A percentile compares a stretch with the other conserved stretches of the same genome.
Evolutionary conservation across 139 green algal genomes (phyloP).

Genomic region (Chlorella vulgaris): DNA sequence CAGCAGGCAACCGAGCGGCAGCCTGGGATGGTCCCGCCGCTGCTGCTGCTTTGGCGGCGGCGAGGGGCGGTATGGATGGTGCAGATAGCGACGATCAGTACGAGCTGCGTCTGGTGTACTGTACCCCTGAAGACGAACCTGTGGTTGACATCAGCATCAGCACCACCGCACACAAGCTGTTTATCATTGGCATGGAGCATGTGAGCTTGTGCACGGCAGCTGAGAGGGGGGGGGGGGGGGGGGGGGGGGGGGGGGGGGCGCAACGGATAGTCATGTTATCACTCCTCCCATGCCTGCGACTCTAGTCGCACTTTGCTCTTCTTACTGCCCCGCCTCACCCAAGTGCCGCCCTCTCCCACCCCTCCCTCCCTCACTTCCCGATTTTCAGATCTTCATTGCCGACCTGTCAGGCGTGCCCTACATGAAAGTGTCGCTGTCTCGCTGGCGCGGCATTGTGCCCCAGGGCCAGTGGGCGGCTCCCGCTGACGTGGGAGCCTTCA

Average conservation of each 20-base stretch:
- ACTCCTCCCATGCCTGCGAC: too few relatives aligned
- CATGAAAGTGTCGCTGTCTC: conserved; percentile 1
- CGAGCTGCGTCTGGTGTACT: conserved; percentile 30
- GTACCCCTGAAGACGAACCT: conserved; percentile 27
- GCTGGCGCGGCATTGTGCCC: conserved; percentile 19
- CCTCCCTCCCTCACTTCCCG: background rate
- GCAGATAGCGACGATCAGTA: too few relatives aligned
- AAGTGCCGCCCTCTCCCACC: background rate
- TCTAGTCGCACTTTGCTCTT: too few relatives aligned
- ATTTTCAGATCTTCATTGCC: conserved; percentile 11
- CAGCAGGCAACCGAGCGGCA: too few relatives aligned
- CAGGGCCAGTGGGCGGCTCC: background rate
- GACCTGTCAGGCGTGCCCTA: background rate
- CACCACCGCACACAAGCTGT: conserved; percentile 12
- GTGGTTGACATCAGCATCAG: conserved; percentile 37
- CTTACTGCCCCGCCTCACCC: too few relatives aligned
- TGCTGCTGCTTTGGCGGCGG: background rate
- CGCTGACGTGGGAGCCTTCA: conserved; percentile 43
- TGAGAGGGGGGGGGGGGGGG: background rate
- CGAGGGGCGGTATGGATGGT: background rate
- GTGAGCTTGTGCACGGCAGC: conserved; percentile 4
- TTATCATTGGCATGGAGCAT: conserved; percentile 35
- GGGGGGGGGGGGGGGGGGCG: too few relatives aligned
- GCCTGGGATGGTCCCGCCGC: too few relatives aligned
- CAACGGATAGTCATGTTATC: too few relatives aligned